Evolutionary conservation across 176 grass and related monocot species (phyloP).

Genomic region (Juncus inflexus): DNA sequence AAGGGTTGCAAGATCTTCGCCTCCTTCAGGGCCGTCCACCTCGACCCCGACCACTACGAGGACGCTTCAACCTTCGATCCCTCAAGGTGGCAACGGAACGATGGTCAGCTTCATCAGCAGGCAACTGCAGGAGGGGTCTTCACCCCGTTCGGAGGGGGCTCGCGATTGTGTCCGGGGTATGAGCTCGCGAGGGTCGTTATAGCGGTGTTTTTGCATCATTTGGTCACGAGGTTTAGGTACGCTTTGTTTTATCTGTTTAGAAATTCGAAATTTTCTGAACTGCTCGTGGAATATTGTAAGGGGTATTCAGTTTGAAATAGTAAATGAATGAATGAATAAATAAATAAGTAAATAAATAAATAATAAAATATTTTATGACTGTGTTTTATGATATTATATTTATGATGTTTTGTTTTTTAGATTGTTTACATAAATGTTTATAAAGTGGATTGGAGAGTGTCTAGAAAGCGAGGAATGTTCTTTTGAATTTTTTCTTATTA

Average conservation of each 20-base stretch:
- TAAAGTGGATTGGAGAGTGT: too few relatives aligned
- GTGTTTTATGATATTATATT: too few relatives aligned
- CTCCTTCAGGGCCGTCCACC: conserved; percentile 92
- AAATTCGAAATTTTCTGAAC: background rate
- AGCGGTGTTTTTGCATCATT: conserved; percentile 72
- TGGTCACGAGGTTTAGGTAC: conserved; percentile 77
- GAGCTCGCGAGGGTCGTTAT: conserved; percentile 84
- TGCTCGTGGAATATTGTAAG: too few relatives aligned
- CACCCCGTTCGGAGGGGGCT: conserved; percentile 78
- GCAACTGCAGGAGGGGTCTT: conserved; percentile 50
- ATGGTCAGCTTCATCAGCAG: conserved; percentile 41
- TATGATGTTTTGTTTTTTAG: too few relatives aligned
- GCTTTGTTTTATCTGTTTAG: background rate
- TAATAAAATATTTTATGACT: too few relatives aligned
- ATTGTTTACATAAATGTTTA: too few relatives aligned
- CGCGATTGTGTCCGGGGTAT: conserved; percentile 69
- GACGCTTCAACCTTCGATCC: conserved; percentile 76
- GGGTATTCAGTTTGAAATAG: too few relatives aligned
- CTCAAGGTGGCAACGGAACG: conserved; percentile 72
- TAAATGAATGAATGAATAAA: too few relatives aligned
- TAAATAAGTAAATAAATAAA: too few relatives aligned
- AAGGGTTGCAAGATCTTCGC: conserved; percentile 95
- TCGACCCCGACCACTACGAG: conserved; percentile 65
- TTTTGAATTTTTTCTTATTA: background rate
- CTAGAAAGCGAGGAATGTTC: too few relatives aligned